Conservation (phyloP, 768 basidiomycete genomes). For the Zangia roseola region DNA sequence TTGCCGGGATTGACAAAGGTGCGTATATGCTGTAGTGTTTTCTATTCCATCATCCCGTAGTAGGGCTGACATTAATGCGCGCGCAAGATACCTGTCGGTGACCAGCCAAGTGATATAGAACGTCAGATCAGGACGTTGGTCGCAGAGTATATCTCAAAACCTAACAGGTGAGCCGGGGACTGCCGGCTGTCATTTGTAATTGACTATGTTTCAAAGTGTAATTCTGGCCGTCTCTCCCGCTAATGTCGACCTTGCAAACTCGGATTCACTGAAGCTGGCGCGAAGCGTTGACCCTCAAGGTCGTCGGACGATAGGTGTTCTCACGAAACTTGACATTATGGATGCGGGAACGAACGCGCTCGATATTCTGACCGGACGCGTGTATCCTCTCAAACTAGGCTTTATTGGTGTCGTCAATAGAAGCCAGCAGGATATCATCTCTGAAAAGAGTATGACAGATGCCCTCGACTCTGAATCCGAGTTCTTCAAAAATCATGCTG, state of each 20-base stretch:
- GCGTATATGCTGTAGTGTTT: conserved; percentile 18
- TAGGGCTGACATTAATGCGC: neutral
- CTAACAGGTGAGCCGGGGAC: conserved; percentile 70
- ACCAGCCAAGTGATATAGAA: conserved; percentile 98
- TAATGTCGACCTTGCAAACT: conserved; percentile 98
- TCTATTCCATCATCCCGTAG: no score
- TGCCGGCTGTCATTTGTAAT: neutral
- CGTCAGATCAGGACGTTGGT: conserved; percentile 93
- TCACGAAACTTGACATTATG: conserved; percentile 98
- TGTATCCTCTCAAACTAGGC: conserved; percentile 96
- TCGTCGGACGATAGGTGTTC: conserved; percentile 91
- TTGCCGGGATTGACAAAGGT: conserved; percentile 96
- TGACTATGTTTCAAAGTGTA: conserved; percentile 53
- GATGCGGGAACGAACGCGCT: conserved; percentile 98
- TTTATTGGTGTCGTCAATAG: conserved; percentile 98
- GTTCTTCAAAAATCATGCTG: conserved; percentile 87
- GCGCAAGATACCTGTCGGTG: conserved; percentile 85
- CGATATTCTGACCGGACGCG: conserved; percentile 93
- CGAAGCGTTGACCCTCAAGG: conserved; percentile 95
- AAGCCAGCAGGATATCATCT: conserved; percentile 95
- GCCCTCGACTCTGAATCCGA: conserved; percentile 84
- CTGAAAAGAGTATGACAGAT: conserved; percentile 80
- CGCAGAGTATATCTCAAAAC: conserved; percentile 94
- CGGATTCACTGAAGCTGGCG: conserved; percentile 95
- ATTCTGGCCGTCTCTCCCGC: conserved; percentile 96